A percentile compares a stretch with the other conserved stretches of the same genome.
These are phyloP conservation scores for Tolypocladium album DNA, from an alignment of 2,329 filamentous ascomycete species.

Conservation along the genomic window DNA sequence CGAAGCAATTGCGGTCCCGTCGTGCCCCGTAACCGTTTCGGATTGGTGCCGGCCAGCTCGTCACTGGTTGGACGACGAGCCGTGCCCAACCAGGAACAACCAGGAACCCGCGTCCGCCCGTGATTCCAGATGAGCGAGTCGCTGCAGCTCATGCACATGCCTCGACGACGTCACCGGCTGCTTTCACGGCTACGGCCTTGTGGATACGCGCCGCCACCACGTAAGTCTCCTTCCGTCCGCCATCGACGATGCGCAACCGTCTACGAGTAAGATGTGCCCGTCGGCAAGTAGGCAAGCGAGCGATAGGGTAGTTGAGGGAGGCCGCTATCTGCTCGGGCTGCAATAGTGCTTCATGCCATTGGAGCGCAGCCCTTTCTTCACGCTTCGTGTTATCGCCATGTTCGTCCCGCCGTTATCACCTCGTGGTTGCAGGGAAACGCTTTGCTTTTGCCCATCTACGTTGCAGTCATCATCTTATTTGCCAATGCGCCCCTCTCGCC, in stretches of 20 bases:
- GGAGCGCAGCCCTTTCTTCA: neutral
- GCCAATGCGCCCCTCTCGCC: neutral
- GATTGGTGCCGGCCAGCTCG: neutral
- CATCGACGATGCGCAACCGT: neutral
- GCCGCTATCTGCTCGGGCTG: neutral
- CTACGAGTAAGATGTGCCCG: neutral
- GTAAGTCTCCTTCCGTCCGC: neutral
- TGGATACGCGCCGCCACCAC: neutral
- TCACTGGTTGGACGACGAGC: neutral
- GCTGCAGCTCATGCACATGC: neutral
- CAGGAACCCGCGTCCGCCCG: slow-evolving; percentile 2
- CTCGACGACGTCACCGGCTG: neutral
- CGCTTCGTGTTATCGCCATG: neutral
- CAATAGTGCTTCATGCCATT: neutral
- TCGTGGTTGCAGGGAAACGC: neutral
- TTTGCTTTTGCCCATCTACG: neutral
- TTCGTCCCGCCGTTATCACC: neutral
- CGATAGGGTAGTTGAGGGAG: neutral
- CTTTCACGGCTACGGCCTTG: too few relatives aligned
- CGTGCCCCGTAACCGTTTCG: neutral
- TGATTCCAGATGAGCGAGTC: neutral
- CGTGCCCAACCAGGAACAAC: slow-evolving; percentile 3
- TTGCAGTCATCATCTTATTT: neutral
- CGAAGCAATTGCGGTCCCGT: neutral
- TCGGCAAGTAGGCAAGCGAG: neutral